Conservation (phyloP, 2,329 filamentous ascomycete species). For the Pseudocercospora pini-densiflorae region DNA sequence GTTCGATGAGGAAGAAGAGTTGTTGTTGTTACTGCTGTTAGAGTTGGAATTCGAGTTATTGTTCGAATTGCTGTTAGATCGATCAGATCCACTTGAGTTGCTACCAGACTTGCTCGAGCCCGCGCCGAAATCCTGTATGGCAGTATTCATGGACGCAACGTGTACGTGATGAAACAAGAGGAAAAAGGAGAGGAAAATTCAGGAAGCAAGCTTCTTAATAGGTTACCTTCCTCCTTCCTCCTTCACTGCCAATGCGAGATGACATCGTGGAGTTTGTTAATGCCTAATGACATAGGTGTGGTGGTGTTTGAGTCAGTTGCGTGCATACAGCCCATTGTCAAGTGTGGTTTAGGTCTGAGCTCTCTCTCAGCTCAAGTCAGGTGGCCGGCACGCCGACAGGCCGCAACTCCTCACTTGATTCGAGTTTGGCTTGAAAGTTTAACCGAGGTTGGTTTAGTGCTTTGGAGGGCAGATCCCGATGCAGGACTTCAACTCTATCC, state of each 20-base stretch:
- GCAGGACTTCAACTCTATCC: slow-evolving; percentile 4
- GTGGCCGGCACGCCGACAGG: background rate
- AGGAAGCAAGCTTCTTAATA: background rate
- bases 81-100: slow-evolving; percentile 2
- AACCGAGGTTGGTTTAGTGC: background rate
- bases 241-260: background rate
- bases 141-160: slow-evolving; percentile 7
- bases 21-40: slow-evolving; percentile 13
- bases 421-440: background rate
- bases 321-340: background rate
- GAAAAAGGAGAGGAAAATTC: background rate
- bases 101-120: background rate
- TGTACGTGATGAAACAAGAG: background rate
- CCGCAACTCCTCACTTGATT: slow-evolving; percentile 5
- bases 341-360: background rate
- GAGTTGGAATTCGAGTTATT: slow-evolving; percentile 16
- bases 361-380: background rate
- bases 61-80: background rate
- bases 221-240: background rate
- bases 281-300: slow-evolving; percentile 9
- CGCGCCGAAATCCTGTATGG: slow-evolving; percentile 7
- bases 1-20: background rate
- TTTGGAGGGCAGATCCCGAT: background rate
- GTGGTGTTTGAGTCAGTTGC: slow-evolving; percentile 7
- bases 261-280: slow-evolving; percentile 8